Conservation (phyloP, 2,329 filamentous ascomycete species). For the Claviceps capensis region DNA sequence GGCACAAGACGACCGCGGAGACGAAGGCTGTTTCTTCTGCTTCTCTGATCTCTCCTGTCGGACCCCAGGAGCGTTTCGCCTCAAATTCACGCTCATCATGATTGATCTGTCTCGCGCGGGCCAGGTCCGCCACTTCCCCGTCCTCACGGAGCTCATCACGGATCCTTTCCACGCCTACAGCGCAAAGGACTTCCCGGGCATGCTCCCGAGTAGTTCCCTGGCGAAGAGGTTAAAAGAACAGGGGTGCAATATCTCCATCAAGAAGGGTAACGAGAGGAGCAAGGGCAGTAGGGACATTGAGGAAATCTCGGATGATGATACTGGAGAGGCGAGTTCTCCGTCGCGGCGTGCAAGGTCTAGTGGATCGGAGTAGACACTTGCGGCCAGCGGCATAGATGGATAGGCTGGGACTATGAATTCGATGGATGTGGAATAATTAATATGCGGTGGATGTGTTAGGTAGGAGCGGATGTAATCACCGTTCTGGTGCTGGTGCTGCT, state of each 20-base stretch:
- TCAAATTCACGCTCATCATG: constrained; percentile 61
- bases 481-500: too few relatives aligned
- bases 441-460: too few relatives aligned
- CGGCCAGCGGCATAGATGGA: too few relatives aligned
- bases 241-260: constrained; percentile 72
- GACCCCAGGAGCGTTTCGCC: constrained; percentile 60
- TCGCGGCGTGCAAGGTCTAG: not conserved
- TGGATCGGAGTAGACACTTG: not conserved
- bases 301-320: constrained; percentile 10
- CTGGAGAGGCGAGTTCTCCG: constrained; percentile 6
- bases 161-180: constrained; percentile 69
- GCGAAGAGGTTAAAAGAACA: constrained; percentile 65
- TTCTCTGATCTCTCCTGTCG: constrained; percentile 73
- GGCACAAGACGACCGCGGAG: constrained; percentile 57
- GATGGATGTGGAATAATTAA: too few relatives aligned
- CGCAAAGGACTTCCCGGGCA: constrained; percentile 76
- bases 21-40: constrained; percentile 73
- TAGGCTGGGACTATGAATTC: too few relatives aligned
- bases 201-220: constrained; percentile 62
- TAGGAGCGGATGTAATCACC: too few relatives aligned
- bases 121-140: constrained; percentile 28
- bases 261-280: constrained; percentile 65
- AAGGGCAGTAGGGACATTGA: constrained; percentile 7
- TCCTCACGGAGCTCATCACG: constrained; percentile 42
- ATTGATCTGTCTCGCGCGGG: constrained; percentile 49